Evolutionary conservation across 805 yeast genomes (phyloP).

Genomic region (Sugiyamaella lignohabitans): DNA sequence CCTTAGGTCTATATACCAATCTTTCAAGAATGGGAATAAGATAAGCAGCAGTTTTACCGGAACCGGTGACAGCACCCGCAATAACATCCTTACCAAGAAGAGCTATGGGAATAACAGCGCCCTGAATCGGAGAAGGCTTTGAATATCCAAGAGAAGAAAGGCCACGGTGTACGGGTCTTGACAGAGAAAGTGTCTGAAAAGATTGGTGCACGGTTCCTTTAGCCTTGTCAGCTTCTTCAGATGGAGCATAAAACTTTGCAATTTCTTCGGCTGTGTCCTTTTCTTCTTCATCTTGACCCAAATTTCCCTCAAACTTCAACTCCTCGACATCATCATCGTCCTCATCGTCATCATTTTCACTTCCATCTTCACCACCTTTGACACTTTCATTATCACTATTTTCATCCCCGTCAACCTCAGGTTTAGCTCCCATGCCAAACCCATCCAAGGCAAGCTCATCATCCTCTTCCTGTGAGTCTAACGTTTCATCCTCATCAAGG

Average conservation of each 20-base stretch:
- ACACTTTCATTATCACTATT: conserved; percentile 25
- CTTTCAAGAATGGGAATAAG: conserved; percentile 95
- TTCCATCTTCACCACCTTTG: conserved; percentile 29
- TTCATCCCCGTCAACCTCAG: conserved; percentile 17
- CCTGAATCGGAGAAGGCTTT: conserved; percentile 91
- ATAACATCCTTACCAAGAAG: conserved; percentile 91
- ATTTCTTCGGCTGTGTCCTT: conserved; percentile 77
- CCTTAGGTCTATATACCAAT: conserved; percentile 71
- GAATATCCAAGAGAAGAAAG: conserved; percentile 71
- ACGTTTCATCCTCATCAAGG: conserved; percentile 43
- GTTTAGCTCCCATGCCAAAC: conserved; percentile 31
- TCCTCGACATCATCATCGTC: conserved; percentile 28
- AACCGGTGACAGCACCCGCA: conserved; percentile 99
- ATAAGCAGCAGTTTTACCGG: conserved; percentile 98
- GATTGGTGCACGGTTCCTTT: conserved; percentile 48
- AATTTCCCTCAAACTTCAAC: conserved; percentile 26
- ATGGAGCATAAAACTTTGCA: conserved; percentile 65
- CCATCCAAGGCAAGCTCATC: conserved; percentile 40
- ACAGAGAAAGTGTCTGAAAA: conserved; percentile 71
- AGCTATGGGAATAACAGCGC: conserved; percentile 90
- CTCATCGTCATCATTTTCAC: conserved; percentile 28
- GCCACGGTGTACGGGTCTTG: conserved; percentile 87
- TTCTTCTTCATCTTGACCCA: conserved; percentile 32
- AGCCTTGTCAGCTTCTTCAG: conserved; percentile 48
- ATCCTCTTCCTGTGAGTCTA: conserved; percentile 25